Base-by-base conservation (phyloP, 2,329 filamentous ascomycete genomes). In the Botrytis pseudocinerea region DNA sequence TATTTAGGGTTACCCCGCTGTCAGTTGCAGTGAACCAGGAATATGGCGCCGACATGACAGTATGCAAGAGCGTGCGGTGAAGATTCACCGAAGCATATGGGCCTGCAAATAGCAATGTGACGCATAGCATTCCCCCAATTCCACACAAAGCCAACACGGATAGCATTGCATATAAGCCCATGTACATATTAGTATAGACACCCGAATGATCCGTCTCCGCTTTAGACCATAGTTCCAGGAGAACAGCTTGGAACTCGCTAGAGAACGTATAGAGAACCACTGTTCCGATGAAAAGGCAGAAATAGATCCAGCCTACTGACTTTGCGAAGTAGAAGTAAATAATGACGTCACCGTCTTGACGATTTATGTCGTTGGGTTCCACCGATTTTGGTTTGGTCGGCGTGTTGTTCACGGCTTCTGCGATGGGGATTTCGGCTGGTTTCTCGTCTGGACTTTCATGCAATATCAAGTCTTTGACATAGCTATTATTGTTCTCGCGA, bases 41-140 rank as follows among this genome's bases (percentile, higher is more conserved):
- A 70, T 86, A 74, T 1, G 84, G 83, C 2, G 85, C 85, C 1
- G 74, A 75, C 28, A 76, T 73, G 8, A 87, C 85, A 2, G 85
- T 87, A 20, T 81, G 81, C 12, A 88, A 78, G 0, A 88, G 80
- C 54, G 79, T 83, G 71, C 81, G 81, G 74, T 89, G 87, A 71
- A 88, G 85, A 46, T 22, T n/a, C 1, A 61, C 46, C 4, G 59
- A 40, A 10, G 40, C 54, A n/a, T 38, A 46, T 60, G 57, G 54
- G 0, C 54, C 68, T 35, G 54, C 54, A 46, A 48, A 70, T 4
- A 70, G 2, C n/a, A 70, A 22, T n/a, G 54, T 60, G 10, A 70
- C 57, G 28, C 68, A 70, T 1, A 60, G 16, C 9, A 70, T n/a
- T 2, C 38, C 54, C 28, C 54, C 38, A 9, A 61, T 60, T 35